Conservation (phyloP, 208 protist genomes). For the Trypanosoma avium region DNA sequence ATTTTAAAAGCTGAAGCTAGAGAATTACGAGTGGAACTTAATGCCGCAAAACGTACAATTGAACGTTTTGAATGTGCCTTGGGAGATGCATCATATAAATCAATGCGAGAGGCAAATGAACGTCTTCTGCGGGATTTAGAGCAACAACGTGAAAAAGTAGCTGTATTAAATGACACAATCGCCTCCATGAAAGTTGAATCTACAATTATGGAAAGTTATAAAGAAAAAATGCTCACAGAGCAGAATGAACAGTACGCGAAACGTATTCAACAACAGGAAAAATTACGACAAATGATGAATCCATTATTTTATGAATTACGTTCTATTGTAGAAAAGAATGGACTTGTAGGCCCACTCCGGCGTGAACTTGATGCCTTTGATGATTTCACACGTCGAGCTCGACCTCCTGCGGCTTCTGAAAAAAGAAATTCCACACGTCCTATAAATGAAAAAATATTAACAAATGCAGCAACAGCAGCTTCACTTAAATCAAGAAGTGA, state of each 20-base stretch:
- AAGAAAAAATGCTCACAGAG: conserved; percentile 69
- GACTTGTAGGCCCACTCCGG: conserved; percentile 43
- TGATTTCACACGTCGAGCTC: conserved; percentile 27
- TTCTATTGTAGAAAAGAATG: conserved; percentile 52
- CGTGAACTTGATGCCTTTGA: conserved; percentile 61
- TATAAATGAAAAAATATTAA: neutral
- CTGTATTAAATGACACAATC: conserved; percentile 59
- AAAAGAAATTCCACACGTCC: neutral
- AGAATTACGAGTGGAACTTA: conserved; percentile 63
- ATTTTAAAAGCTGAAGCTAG: conserved; percentile 51
- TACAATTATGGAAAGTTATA: conserved; percentile 67
- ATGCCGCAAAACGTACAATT: conserved; percentile 80
- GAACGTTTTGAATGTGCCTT: conserved; percentile 78
- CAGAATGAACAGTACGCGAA: conserved; percentile 71
- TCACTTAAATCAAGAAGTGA: neutral
- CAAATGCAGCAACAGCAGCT: conserved; percentile 1
- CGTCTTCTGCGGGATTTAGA: conserved; percentile 57
- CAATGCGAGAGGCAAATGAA: conserved; percentile 78
- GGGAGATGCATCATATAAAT: conserved; percentile 70
- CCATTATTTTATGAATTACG: conserved; percentile 73
- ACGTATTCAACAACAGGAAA: conserved; percentile 65
- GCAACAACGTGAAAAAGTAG: conserved; percentile 45
- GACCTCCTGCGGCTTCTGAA: neutral
- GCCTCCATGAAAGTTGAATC: conserved; percentile 72
- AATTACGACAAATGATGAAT: conserved; percentile 43